Evolutionary conservation across 2,329 filamentous ascomycete genomes (phyloP).

Genomic region (Ampelomyces quisqualis): DNA sequence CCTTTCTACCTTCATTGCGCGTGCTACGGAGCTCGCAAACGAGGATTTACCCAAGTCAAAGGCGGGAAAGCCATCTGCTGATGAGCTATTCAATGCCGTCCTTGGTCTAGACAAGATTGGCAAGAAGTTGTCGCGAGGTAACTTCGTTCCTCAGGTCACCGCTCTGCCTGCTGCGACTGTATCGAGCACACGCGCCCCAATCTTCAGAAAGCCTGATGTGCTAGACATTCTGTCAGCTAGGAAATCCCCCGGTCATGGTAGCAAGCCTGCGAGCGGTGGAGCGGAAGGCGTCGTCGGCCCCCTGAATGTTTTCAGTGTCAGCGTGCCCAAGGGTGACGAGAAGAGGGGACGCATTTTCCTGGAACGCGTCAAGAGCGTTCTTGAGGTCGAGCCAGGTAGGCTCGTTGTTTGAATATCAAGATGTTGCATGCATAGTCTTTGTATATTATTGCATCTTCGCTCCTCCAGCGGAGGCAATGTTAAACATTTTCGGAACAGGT

Average conservation of each 20-base stretch:
- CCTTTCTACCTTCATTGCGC: conserved; percentile 80
- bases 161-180: conserved; percentile 38
- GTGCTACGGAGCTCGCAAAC: conserved; percentile 85
- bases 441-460: conserved; percentile 28
- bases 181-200: conserved; percentile 38
- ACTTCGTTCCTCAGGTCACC: conserved; percentile 72
- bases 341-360: conserved; percentile 79
- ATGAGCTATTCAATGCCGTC: conserved; percentile 87
- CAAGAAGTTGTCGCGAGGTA: conserved; percentile 56
- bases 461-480: no score
- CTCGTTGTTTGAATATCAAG: conserved; percentile 37
- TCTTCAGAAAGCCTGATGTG: conserved; percentile 66
- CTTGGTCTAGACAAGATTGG: conserved; percentile 65
- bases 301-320: conserved; percentile 78
- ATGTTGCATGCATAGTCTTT: conserved; percentile 20
- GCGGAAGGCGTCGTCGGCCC: conserved; percentile 48
- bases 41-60: conserved; percentile 73
- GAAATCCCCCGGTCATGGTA: conserved; percentile 28
- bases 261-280: conserved; percentile 29
- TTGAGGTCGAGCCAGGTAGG: conserved; percentile 51
- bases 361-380: conserved; percentile 77
- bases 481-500: conserved; percentile 3
- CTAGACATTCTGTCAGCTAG: conserved; percentile 69
- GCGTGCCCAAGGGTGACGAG: conserved; percentile 77
- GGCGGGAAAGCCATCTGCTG: conserved; percentile 64